Conservation (phyloP, 176 grass and related monocot species). For the Hyparrhenia diplandra region DNA sequence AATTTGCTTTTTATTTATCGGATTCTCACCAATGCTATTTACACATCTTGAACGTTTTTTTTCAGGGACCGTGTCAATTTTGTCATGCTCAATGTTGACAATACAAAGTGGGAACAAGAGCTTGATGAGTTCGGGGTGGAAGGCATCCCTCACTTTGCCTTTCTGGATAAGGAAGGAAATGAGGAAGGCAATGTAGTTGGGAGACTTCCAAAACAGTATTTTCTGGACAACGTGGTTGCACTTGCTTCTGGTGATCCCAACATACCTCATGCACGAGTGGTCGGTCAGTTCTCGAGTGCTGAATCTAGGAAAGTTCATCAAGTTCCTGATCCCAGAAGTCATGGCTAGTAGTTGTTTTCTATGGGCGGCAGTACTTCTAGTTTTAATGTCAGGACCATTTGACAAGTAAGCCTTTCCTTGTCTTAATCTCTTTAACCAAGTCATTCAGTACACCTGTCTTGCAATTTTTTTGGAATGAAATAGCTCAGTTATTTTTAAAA, state of each 20-base stretch:
- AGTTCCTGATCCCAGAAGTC: constrained; percentile 89
- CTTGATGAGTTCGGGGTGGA: constrained; percentile 97
- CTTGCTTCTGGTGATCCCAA: constrained; percentile 71
- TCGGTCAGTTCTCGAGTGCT: constrained; percentile 72
- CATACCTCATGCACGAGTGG: constrained; percentile 74
- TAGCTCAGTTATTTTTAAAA: background rate
- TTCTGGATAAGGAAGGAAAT: constrained; percentile 89
- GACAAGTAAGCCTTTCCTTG: constrained; percentile 25
- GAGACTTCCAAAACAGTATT: constrained; percentile 70
- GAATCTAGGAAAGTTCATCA: constrained; percentile 78
- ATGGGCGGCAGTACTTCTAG: background rate
- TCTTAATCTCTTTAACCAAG: no score
- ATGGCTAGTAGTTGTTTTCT: constrained; percentile 47
- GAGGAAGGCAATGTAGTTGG: constrained; percentile 95
- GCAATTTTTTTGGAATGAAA: background rate
- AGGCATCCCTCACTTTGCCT: constrained; percentile 93
- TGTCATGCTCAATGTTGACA: constrained; percentile 98
- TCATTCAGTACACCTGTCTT: background rate
- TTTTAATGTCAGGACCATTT: background rate
- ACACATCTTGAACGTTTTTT: constrained; percentile 10
- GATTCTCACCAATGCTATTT: background rate
- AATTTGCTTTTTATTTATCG: background rate
- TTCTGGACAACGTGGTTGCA: constrained; percentile 86
- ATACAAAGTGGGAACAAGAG: constrained; percentile 98
- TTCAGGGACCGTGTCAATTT: constrained; percentile 80